These are phyloP conservation scores for Mortierella sp. DNA, from an alignment of 371 early-diverging fungal species.

Conservation along the genomic window DNA sequence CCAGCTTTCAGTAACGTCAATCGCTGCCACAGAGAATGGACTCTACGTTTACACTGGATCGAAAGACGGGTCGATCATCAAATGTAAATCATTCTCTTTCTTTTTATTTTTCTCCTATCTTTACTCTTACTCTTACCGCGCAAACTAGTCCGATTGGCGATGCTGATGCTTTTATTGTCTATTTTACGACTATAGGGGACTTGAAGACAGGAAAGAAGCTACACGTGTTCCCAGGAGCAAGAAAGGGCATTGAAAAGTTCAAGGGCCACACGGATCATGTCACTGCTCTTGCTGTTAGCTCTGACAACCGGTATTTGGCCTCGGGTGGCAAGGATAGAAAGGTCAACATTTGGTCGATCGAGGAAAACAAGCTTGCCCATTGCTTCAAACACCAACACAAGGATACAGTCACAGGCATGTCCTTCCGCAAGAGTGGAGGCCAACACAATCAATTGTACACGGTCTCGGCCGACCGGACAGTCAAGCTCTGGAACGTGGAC, in stretches of 20 bases:
- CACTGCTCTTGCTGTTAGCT: constrained; percentile 81
- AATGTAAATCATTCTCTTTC: constrained; percentile 71
- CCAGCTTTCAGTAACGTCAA: constrained; percentile 80
- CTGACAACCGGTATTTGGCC: constrained; percentile 85
- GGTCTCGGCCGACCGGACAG: constrained; percentile 90
- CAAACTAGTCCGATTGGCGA: neutral
- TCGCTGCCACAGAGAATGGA: constrained; percentile 76
- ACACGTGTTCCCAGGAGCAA: constrained; percentile 75
- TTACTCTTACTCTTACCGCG: too few relatives aligned
- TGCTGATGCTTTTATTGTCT: neutral
- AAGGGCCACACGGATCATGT: constrained; percentile 89
- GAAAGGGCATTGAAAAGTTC: constrained; percentile 78
- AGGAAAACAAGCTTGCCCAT: constrained; percentile 73
- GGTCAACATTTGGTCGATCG: constrained; percentile 92
- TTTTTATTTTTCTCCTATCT: constrained; percentile 9
- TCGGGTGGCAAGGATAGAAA: constrained; percentile 89
- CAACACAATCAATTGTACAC: constrained; percentile 88
- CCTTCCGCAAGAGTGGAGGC: constrained; percentile 77
- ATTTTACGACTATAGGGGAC: constrained; percentile 59
- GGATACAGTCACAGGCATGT: constrained; percentile 89
- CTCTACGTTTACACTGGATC: constrained; percentile 84
- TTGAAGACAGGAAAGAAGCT: constrained; percentile 65
- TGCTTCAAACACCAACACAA: constrained; percentile 88
- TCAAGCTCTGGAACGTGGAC: constrained; percentile 96
- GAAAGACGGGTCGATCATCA: constrained; percentile 90